Conservation (phyloP, 1,139 yeast genomes). For the Saccharomycopsis crataegensis region DNA sequence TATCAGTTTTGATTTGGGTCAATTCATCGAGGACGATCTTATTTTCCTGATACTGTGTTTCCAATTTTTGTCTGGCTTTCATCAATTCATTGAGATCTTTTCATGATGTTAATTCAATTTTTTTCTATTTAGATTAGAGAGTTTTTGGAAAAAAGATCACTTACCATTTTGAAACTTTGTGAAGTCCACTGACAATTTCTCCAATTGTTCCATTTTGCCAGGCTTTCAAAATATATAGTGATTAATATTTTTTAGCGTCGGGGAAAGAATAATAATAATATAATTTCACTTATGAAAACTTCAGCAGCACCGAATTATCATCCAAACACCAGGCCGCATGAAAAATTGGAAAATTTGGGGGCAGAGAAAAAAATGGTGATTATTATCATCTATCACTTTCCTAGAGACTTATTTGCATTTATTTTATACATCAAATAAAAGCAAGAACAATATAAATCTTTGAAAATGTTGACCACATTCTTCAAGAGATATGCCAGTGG, state of each 20-base stretch:
- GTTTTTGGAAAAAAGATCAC: background rate
- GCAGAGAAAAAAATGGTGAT: background rate
- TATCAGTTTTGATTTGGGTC: slow-evolving; percentile 45
- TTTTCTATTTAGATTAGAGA: background rate
- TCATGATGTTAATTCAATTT: background rate
- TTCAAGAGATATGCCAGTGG: no score
- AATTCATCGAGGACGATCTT: slow-evolving; percentile 86
- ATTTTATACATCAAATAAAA: background rate
- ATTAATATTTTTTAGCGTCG: no score
- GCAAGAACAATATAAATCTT: background rate
- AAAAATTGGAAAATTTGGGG: no score
- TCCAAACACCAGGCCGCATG: no score
- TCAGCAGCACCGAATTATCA: no score
- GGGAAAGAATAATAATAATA: no score
- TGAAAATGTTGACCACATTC: background rate
- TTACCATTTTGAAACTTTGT: slow-evolving; percentile 14
- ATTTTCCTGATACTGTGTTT: slow-evolving; percentile 83
- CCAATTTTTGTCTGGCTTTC: slow-evolving; percentile 59
- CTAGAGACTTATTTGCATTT: background rate
- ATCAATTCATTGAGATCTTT: slow-evolving; percentile 35
- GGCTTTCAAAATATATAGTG: no score
- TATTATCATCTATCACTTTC: background rate
- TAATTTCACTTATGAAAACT: no score
- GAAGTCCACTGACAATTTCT: slow-evolving; percentile 16
- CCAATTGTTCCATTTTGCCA: background rate